phyloP scores from a whole-genome alignment of 2,329 filamentous ascomycete genomes.

The Davidsoniella virescens region DNA sequence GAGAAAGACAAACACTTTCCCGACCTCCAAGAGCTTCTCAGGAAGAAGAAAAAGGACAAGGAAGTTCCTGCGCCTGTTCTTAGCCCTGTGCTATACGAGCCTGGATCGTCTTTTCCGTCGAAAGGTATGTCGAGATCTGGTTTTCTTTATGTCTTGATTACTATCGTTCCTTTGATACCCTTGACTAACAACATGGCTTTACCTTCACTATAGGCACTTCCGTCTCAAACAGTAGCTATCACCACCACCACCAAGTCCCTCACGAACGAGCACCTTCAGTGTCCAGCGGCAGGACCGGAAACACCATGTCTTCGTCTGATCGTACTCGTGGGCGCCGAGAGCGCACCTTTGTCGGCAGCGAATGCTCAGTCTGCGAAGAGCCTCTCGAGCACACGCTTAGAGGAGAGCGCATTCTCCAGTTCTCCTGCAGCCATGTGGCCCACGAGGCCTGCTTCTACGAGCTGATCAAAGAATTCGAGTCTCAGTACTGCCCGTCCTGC shows the following conservation, averaged over 20 bases:
- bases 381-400: constrained; percentile 87
- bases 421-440: constrained; percentile 91
- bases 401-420: constrained; percentile 86
- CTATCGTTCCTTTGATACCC: neutral
- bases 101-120: constrained; percentile 5
- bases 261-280: constrained; percentile 14
- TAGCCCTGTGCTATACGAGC: constrained; percentile 7
- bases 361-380: constrained; percentile 94
- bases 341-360: constrained; percentile 84
- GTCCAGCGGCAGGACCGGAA: constrained; percentile 6
- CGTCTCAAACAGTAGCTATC: constrained; percentile 13
- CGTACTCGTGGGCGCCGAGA: constrained; percentile 68
- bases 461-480: constrained; percentile 87
- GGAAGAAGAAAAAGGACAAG: constrained; percentile 5
- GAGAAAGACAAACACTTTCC: constrained; percentile 5
- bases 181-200: neutral
- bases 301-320: constrained; percentile 37
- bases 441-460: constrained; percentile 99
- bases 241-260: constrained; percentile 13
- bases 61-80: constrained; percentile 1
- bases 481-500: constrained; percentile 86
- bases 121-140: constrained; percentile 1
- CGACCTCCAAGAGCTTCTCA: constrained; percentile 3
- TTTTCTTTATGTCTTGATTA: too few relatives aligned
- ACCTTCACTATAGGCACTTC: neutral